A percentile compares a stretch with the other conserved stretches of the same genome.
Conservation (phyloP, 148 eudicot species). For the Hydrangea macrophylla region DNA sequence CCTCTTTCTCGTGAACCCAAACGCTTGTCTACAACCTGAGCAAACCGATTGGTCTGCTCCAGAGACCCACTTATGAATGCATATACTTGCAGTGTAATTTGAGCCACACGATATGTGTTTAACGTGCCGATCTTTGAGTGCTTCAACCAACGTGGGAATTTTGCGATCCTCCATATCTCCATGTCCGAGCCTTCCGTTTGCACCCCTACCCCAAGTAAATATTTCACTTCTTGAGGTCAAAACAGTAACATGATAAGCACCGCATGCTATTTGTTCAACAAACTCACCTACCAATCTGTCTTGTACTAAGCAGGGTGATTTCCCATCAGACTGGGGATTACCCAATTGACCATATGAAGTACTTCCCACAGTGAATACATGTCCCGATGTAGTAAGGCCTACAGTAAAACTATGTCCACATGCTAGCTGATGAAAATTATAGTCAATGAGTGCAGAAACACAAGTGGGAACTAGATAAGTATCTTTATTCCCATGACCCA, state of each 20-base stretch:
- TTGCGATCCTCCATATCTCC: constrained; percentile 70
- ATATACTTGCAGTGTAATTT: constrained; percentile 59
- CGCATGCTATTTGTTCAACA: constrained; percentile 77
- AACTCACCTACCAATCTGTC: constrained; percentile 65
- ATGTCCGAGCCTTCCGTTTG: constrained; percentile 71
- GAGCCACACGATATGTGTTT: constrained; percentile 69
- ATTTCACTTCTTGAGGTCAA: constrained; percentile 79
- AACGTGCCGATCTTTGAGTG: constrained; percentile 61
- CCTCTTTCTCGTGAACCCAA: constrained; percentile 70
- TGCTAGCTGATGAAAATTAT: constrained; percentile 66
- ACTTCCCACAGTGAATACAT: constrained; percentile 76
- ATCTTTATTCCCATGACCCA: constrained; percentile 78
- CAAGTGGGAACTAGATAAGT: constrained; percentile 59
- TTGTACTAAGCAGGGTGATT: constrained; percentile 63
- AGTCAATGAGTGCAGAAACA: constrained; percentile 64
- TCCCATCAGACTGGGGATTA: constrained; percentile 61
- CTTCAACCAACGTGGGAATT: constrained; percentile 62
- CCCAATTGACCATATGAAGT: constrained; percentile 64
- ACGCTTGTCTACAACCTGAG: constrained; percentile 70
- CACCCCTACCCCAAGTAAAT: constrained; percentile 76
- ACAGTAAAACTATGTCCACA: constrained; percentile 66
- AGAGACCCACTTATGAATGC: constrained; percentile 80
- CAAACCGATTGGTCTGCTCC: constrained; percentile 79
- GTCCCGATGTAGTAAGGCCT: constrained; percentile 72
- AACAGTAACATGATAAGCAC: constrained; percentile 59